A percentile compares a stretch with the other conserved stretches of the same genome.
phyloP scores from a whole-genome alignment of 345 rosid species.

The Eucalyptus marginata region DNA sequence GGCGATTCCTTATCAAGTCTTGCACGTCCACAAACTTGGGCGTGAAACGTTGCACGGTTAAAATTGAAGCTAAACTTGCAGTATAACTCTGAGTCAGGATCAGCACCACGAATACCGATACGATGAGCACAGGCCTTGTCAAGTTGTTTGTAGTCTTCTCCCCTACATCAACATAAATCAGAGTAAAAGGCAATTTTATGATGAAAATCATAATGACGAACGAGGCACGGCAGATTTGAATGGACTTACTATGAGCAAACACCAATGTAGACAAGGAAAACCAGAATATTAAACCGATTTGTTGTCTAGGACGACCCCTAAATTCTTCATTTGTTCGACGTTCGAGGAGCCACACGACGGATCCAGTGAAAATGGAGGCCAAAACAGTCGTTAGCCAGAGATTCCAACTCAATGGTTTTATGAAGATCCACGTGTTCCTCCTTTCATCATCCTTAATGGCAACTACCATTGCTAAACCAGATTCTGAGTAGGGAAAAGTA shows the following conservation, averaged over 20 bases:
- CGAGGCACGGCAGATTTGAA: slow-evolving; percentile 40
- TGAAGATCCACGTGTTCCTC: slow-evolving; percentile 53
- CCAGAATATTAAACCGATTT: slow-evolving; percentile 46
- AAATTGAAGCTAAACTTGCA: slow-evolving; percentile 49
- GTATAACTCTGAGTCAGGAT: slow-evolving; percentile 65
- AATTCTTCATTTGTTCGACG: slow-evolving; percentile 58
- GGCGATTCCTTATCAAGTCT: slow-evolving; percentile 19
- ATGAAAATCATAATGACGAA: background rate
- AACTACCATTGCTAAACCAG: slow-evolving; percentile 65
- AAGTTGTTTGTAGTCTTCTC: slow-evolving; percentile 40
- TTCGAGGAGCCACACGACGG: slow-evolving; percentile 62
- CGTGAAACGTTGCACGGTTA: slow-evolving; percentile 36
- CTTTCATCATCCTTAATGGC: slow-evolving; percentile 17
- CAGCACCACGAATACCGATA: slow-evolving; percentile 67
- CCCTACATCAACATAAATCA: slow-evolving; percentile 8
- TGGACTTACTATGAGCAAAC: background rate
- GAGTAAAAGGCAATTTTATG: background rate
- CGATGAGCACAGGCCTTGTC: slow-evolving; percentile 26
- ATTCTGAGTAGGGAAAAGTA: slow-evolving; percentile 54
- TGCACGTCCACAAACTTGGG: slow-evolving; percentile 33
- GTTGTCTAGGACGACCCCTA: slow-evolving; percentile 30
- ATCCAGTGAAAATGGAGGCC: slow-evolving; percentile 47
- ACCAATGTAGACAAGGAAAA: slow-evolving; percentile 15
- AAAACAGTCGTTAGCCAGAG: slow-evolving; percentile 50
- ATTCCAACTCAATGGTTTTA: slow-evolving; percentile 48